Conservation (phyloP, 164 flowering plant genomes). For the Magnolia kwangsiensis region DNA sequence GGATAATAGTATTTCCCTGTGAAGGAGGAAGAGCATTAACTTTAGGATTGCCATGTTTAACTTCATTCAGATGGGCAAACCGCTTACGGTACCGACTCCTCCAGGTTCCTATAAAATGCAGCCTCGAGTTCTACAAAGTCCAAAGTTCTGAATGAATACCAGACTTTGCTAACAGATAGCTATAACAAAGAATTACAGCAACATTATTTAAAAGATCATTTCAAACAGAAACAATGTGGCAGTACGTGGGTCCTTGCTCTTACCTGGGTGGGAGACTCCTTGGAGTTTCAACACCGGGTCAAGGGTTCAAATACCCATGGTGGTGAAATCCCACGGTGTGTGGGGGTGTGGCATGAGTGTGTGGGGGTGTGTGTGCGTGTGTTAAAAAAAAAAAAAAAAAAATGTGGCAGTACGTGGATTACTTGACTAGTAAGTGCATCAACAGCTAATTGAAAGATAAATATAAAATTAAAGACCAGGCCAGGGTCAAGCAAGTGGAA, state of each 20-base stretch:
- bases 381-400: no score
- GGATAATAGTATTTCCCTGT: constrained; percentile 44
- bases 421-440: neutral
- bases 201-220: neutral
- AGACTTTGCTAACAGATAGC: neutral
- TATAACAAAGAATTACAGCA: neutral
- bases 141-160: neutral
- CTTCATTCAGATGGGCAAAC: constrained; percentile 39
- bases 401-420: neutral
- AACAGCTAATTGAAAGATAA: neutral
- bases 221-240: neutral
- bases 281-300: no score
- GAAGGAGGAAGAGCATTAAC: constrained; percentile 18
- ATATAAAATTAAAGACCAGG: neutral
- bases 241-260: no score
- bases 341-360: no score
- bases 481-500: neutral
- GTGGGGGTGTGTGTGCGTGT: no score
- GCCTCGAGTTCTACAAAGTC: constrained; percentile 68
- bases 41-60: constrained; percentile 23
- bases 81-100: constrained; percentile 87
- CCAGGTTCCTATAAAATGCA: constrained; percentile 99
- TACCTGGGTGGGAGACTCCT: no score
- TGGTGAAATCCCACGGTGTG: no score
- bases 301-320: no score